Conservation (phyloP, 2,329 filamentous ascomycete species). For the Penicillium sclerotiorum region DNA sequence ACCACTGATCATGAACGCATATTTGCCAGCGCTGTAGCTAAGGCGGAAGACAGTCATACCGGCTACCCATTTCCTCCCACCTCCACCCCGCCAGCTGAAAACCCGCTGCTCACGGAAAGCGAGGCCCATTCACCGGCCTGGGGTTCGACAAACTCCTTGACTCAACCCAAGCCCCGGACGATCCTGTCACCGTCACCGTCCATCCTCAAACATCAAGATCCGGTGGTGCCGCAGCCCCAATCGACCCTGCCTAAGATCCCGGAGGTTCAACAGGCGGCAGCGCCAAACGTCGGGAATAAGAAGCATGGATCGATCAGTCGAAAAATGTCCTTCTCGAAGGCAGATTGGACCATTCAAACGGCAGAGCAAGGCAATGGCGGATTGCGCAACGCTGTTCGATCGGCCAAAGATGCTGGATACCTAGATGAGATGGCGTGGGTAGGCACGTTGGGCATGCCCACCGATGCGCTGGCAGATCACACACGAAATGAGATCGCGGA, state of each 20-base stretch:
- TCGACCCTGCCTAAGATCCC: conserved; percentile 23
- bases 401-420: conserved; percentile 69
- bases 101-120: conserved; percentile 63
- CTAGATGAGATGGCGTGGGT: conserved; percentile 83
- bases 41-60: conserved; percentile 28
- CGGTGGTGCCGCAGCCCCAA: conserved; percentile 26
- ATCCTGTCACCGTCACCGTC: conserved; percentile 74
- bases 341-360: conserved; percentile 79
- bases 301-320: conserved; percentile 55
- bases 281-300: conserved; percentile 13
- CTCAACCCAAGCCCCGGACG: conserved; percentile 77
- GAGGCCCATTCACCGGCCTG: conserved; percentile 77
- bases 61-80: conserved; percentile 35
- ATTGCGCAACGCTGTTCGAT: conserved; percentile 82
- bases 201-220: conserved; percentile 68
- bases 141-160: conserved; percentile 66
- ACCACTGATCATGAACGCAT: conserved; percentile 47
- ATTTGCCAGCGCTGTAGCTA: conserved; percentile 33
- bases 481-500: conserved; percentile 84
- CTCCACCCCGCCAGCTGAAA: conserved; percentile 40
- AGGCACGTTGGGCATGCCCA: conserved; percentile 91
- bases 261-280: conserved; percentile 8
- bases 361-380: conserved; percentile 93
- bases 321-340: conserved; percentile 69
- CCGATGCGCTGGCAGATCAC: conserved; percentile 75